Evolutionary conservation across 352 stramenopile species (phyloP).

Genomic region (Pythium aphanidermatum): DNA sequence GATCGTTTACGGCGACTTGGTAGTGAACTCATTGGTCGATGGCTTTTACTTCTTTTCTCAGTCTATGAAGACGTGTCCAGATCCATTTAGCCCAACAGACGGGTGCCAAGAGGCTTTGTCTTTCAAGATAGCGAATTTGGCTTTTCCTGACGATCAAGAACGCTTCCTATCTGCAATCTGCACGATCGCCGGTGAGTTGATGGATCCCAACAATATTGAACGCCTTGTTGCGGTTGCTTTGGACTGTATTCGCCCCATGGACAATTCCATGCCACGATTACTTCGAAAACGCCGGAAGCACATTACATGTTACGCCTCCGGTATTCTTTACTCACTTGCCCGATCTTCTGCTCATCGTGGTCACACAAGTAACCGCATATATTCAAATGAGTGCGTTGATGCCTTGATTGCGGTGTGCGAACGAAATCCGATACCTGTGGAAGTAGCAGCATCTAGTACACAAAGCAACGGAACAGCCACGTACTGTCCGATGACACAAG

Average conservation of each 20-base stretch:
- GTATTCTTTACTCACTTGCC: conserved; percentile 46
- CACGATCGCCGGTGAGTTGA: conserved; percentile 54
- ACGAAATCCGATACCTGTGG: conserved; percentile 6
- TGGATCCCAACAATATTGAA: conserved; percentile 54
- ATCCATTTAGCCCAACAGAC: conserved; percentile 1
- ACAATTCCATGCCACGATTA: conserved; percentile 11
- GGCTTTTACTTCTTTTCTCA: conserved; percentile 46
- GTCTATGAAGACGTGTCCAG: neutral
- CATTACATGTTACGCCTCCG: conserved; percentile 41
- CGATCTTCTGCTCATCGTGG: conserved; percentile 46
- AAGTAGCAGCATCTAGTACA: neutral
- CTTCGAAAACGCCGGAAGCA: conserved; percentile 30
- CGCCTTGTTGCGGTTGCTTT: conserved; percentile 45
- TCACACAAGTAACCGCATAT: conserved; percentile 38
- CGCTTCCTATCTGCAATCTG: conserved; percentile 65
- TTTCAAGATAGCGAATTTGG: conserved; percentile 36
- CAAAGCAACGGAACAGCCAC: neutral
- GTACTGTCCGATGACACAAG: conserved; percentile 35
- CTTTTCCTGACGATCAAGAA: conserved; percentile 54
- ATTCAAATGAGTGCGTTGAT: conserved; percentile 32
- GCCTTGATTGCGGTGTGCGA: conserved; percentile 51
- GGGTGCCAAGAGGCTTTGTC: conserved; percentile 11
- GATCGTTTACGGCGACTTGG: conserved; percentile 51
- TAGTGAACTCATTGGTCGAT: conserved; percentile 41
- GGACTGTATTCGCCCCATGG: conserved; percentile 28